Base-by-base conservation (phyloP, 495 filamentous ascomycete species). In the Immersiella caudata region DNA sequence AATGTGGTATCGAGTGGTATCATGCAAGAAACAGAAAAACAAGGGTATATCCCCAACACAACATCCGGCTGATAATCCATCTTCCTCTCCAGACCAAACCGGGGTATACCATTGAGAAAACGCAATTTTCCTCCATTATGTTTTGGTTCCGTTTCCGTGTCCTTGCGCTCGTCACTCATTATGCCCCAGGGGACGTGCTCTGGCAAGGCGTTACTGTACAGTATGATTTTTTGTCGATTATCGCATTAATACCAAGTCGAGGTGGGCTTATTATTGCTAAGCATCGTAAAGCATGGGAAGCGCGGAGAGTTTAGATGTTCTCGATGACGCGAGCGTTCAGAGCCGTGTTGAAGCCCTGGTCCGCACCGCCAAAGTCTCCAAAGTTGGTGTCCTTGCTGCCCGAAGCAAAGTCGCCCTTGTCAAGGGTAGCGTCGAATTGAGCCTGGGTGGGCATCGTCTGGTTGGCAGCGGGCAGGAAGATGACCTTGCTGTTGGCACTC, bases 401-500 rank as follows among this genome's bases (percentile, higher is more conserved):
- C 27, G 6, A 64, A 64, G 25, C 62, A 33, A 33, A 33, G 33
- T 62, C 27, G 0, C 64, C 64, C 9, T 72, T 67, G 46, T 71
- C 21, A 29, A 81, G 62, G 16, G 76, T 29, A 5, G 76, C 68
- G 58, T 76, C 71, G 64, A 84, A 79, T 12, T 70, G 67, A 5
- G 76, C 60, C n/a, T 75, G 50, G 55, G 80, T 84, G 49, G 89
- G 83, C 68, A 93, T 89, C 20, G 89, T 68, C 87, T 88, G 55
- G 85, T 85, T 85, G 0, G 82, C 81, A 25, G 79, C 82, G 1
- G 93, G 93, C 71, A 99, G 76, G 86, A 98, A 99, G 76, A 99
- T 97, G 72, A 99, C 95, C 84, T 99, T 98, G 83, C 84, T 86
- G 80, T 97, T 96, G 21, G 95, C 93, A 0, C 86, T 86, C 88